Evolutionary conservation across 257 asterid genomes (phyloP), one percentile per base, ranked within the genome.

Genomic region (Thymus mandschuricus): DNA sequence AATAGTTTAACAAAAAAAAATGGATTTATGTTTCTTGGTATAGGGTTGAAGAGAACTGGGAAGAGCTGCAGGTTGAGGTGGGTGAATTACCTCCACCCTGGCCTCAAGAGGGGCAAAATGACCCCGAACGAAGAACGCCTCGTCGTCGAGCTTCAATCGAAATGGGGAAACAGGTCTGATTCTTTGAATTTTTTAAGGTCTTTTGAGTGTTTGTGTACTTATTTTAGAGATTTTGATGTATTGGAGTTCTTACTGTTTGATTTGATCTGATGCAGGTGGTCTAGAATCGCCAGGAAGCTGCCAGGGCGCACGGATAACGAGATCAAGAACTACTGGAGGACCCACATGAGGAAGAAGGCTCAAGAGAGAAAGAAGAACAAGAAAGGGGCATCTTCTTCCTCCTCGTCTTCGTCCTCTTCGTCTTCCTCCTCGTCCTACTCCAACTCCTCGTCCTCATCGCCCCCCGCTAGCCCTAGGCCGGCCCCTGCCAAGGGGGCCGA

Each of bases 241-340:
- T 52, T 51, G 31, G 28, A 21, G 54, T 11, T 21, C 35, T 55
- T 10, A 55, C 60, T 2, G 13, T 28, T 56, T 3, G 38, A 30
- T 10, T 57, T 57, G 43, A 58, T 58, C 21, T 5, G 12, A 33
- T 69, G 60, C 49, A 93, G 98, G 75, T 93, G 98, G 98, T 93
- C 98, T 13, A 91, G 80, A 77, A 93, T 93, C 76, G 97, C 98
- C 5, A 81, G 82, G 6, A 93, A 89, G 69, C 60, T 93, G 40
- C 97, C 98, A 1, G 98, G 97, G 7, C 88, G 98, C 69, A 92
- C 98, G 0, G 98, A 92, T 68, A 92, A 92, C 58, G 97, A 92
- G 79, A 92, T 92, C 65, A 92, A 92, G 74, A 90, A 92, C 74
- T 92, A 90, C 10, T 90, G 96, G 98, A 83, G 98, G 75, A 90